A percentile compares a stretch with the other conserved stretches of the same genome.
phyloP scores from a whole-genome alignment of 768 basidiomycete genomes.

The Macrolepiota fuliginosa region DNA sequence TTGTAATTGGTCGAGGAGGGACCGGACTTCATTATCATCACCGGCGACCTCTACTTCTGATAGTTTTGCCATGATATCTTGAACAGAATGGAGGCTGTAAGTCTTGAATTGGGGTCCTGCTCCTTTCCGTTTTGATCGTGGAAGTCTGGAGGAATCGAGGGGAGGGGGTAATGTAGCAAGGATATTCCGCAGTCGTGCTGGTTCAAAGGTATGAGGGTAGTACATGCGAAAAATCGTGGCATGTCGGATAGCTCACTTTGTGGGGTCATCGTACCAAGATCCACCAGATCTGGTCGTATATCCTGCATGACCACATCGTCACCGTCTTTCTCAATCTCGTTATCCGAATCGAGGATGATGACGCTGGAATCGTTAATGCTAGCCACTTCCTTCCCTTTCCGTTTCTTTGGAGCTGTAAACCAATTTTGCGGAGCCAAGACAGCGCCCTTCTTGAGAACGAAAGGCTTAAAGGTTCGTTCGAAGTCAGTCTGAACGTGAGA shows the following conservation, averaged over 20 bases:
- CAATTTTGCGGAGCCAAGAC: slow-evolving; percentile 72
- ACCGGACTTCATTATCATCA: slow-evolving; percentile 65
- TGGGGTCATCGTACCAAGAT: slow-evolving; percentile 33
- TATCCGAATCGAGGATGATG: slow-evolving; percentile 57
- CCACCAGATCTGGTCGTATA: slow-evolving; percentile 16
- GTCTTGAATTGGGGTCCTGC: slow-evolving; percentile 29
- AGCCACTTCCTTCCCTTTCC: slow-evolving; percentile 19
- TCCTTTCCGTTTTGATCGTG: slow-evolving; percentile 16
- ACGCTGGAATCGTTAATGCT: slow-evolving; percentile 33
- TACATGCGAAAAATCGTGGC: neutral
- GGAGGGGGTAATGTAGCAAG: slow-evolving; percentile 32
- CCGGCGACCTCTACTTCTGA: slow-evolving; percentile 77
- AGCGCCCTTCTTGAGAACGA: slow-evolving; percentile 72
- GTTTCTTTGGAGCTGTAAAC: slow-evolving; percentile 43
- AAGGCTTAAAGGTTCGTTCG: slow-evolving; percentile 74
- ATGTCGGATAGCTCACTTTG: slow-evolving; percentile 34
- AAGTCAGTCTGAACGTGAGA: slow-evolving; percentile 58
- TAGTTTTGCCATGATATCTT: slow-evolving; percentile 55
- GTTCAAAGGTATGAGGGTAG: neutral
- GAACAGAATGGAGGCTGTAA: slow-evolving; percentile 34
- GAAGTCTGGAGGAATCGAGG: slow-evolving; percentile 17
- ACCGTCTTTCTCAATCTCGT: slow-evolving; percentile 29
- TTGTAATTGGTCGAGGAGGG: slow-evolving; percentile 57
- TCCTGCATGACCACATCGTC: slow-evolving; percentile 25
- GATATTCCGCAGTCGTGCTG: slow-evolving; percentile 39